A percentile compares a stretch with the other conserved stretches of the same genome.
phyloP scores from a whole-genome alignment of 208 protist species.

The Acanthamoeba royreba region DNA sequence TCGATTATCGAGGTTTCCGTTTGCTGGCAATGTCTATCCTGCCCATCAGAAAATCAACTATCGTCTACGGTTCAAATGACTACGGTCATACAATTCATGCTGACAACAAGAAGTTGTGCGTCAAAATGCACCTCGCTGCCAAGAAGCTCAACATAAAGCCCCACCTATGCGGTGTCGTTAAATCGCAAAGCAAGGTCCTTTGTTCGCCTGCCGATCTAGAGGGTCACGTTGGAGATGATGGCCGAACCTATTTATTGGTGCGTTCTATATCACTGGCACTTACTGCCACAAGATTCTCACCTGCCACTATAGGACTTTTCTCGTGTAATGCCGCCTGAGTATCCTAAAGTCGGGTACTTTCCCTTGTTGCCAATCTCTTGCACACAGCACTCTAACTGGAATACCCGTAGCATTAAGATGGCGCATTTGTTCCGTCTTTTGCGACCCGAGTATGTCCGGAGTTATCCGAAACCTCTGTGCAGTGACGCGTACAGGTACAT shows the following conservation, averaged over 20 bases:
- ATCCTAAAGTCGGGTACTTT: not conserved
- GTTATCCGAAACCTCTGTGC: not conserved
- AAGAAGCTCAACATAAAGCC: constrained; percentile 38
- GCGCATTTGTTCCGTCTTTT: not conserved
- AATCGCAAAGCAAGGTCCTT: not conserved
- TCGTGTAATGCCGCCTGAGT: not conserved
- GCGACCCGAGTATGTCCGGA: not conserved
- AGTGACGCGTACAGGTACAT: not conserved
- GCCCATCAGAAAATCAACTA: constrained; percentile 53
- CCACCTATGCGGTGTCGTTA: constrained; percentile 34
- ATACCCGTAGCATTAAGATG: not conserved
- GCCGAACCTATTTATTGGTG: constrained; percentile 62
- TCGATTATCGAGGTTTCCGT: constrained; percentile 55
- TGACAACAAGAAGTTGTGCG: not conserved
- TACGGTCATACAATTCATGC: constrained; percentile 61
- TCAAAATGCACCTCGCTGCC: not conserved
- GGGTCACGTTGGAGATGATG: constrained; percentile 30
- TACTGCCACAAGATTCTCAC: not conserved
- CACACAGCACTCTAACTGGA: not conserved
- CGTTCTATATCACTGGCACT: not conserved
- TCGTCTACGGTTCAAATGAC: constrained; percentile 60
- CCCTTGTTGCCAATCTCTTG: not conserved
- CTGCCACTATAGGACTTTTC: not conserved
- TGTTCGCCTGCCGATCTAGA: not conserved
- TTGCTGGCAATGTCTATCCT: constrained; percentile 68